Evolutionary conservation across 805 yeast genomes (phyloP).

Genomic region (Barnettozyma pratensis): DNA sequence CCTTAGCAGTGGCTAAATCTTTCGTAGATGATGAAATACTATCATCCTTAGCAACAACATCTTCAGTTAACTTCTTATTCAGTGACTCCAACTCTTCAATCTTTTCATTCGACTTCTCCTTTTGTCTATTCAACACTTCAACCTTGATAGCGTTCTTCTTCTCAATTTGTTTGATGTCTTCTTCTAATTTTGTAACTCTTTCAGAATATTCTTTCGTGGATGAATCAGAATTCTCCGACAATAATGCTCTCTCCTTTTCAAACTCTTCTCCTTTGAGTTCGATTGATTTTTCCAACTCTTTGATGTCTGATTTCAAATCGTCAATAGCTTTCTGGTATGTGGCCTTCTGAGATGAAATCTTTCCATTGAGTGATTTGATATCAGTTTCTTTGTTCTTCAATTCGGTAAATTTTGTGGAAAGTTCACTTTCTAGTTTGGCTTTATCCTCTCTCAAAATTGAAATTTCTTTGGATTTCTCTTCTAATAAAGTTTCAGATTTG

Average conservation of each 20-base stretch:
- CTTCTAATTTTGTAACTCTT: slow-evolving; percentile 40
- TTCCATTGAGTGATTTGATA: slow-evolving; percentile 12
- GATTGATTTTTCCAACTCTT: slow-evolving; percentile 29
- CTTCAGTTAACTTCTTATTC: slow-evolving; percentile 4
- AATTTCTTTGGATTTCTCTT: not conserved
- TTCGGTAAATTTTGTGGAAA: slow-evolving; percentile 1
- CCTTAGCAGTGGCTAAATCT: not conserved
- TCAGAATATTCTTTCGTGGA: slow-evolving; percentile 44
- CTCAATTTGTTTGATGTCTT: slow-evolving; percentile 16
- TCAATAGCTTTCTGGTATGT: slow-evolving; percentile 17
- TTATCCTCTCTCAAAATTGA: not conserved
- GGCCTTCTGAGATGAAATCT: slow-evolving; percentile 20
- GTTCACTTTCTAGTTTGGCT: slow-evolving; percentile 4
- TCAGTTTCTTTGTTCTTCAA: slow-evolving; percentile 12
- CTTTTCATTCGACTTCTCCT: slow-evolving; percentile 11
- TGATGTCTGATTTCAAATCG: slow-evolving; percentile 27
- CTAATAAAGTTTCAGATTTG: not conserved
- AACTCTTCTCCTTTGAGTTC: slow-evolving; percentile 37
- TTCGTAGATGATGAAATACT: not conserved
- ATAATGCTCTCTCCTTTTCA: slow-evolving; percentile 44
- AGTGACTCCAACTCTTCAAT: slow-evolving; percentile 12
- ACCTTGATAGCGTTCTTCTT: slow-evolving; percentile 6
- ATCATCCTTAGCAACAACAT: not conserved
- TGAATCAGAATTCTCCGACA: slow-evolving; percentile 46
- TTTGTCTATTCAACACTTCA: slow-evolving; percentile 10